These are phyloP conservation scores for Beta macrorhiza DNA, from an alignment of 179 eudicot species.

Conservation along the genomic window DNA sequence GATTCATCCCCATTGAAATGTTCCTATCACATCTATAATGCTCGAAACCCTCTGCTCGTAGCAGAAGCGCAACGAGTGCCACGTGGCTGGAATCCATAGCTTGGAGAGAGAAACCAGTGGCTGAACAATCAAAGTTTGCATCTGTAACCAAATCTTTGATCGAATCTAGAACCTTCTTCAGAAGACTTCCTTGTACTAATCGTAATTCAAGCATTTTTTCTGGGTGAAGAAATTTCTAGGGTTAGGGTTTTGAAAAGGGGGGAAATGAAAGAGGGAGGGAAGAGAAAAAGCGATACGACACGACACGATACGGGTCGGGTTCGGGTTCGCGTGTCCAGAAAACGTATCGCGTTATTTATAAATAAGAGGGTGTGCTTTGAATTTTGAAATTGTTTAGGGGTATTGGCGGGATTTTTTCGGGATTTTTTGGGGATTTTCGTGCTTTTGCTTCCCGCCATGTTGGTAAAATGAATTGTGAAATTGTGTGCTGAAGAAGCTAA, in stretches of 20 bases:
- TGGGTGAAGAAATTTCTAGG: conserved; percentile 14
- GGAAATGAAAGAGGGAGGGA: not conserved
- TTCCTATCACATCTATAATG: conserved; percentile 71
- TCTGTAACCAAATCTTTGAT: conserved; percentile 71
- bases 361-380: conserved; percentile 5
- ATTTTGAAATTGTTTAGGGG: conserved; percentile 8
- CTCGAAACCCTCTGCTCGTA: conserved; percentile 76
- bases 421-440: conserved; percentile 13
- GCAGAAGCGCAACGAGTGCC: conserved; percentile 62
- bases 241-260: conserved; percentile 35
- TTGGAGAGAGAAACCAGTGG: conserved; percentile 74
- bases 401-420: conserved; percentile 32
- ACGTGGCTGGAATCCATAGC: conserved; percentile 87
- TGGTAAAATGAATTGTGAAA: not conserved
- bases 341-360: not conserved
- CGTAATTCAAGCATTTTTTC: conserved; percentile 54
- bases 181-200: conserved; percentile 62
- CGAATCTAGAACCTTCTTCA: conserved; percentile 69
- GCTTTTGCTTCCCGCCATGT: conserved; percentile 22
- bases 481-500: too few relatives aligned
- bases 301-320: not conserved
- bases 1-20: conserved; percentile 74
- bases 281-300: not conserved
- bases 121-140: conserved; percentile 75
- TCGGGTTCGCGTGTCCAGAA: conserved; percentile 15